Percentiles rank a stretch among this genome's conserved stretches.
phyloP scores from a whole-genome alignment of 805 yeast genomes.

The Saturnispora gosingensis region DNA sequence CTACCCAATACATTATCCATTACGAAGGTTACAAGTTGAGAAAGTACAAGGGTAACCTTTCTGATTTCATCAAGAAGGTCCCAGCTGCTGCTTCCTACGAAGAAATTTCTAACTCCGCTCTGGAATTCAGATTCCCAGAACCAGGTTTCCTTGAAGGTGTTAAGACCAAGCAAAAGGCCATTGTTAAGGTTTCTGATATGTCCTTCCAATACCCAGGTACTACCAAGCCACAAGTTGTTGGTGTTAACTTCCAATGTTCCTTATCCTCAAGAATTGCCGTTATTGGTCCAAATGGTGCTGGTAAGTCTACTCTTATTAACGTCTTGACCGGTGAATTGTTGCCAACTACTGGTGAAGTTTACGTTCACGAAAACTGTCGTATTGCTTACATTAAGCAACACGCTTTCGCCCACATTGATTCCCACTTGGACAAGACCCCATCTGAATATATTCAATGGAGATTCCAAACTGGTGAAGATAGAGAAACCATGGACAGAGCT shows the following conservation, averaged over 20 bases:
- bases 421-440: slow-evolving; percentile 98
- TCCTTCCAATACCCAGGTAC: slow-evolving; percentile 99
- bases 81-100: slow-evolving; percentile 98
- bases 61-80: slow-evolving; percentile 97
- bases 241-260: slow-evolving; percentile 97
- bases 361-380: slow-evolving; percentile 99
- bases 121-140: slow-evolving; percentile 97
- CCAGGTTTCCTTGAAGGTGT: slow-evolving; percentile 99
- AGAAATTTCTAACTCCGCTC: slow-evolving; percentile 96
- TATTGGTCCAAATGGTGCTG: slow-evolving; percentile 99
- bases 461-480: slow-evolving; percentile 99
- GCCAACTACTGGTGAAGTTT: slow-evolving; percentile 98
- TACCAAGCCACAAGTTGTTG: slow-evolving; percentile 82
- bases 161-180: slow-evolving; percentile 99
- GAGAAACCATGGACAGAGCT: slow-evolving; percentile 99
- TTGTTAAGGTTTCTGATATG: slow-evolving; percentile 96
- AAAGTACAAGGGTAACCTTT: slow-evolving; percentile 99
- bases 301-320: slow-evolving; percentile 97
- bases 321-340: slow-evolving; percentile 98
- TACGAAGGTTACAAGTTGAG: slow-evolving; percentile 99
- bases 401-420: slow-evolving; percentile 98
- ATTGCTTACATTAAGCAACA: slow-evolving; percentile 99
- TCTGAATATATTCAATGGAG: slow-evolving; percentile 99
- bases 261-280: slow-evolving; percentile 99
- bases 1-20: slow-evolving; percentile 96